Base-by-base conservation (phyloP, 176 grass and related monocot species). In the Raddia guianensis region DNA sequence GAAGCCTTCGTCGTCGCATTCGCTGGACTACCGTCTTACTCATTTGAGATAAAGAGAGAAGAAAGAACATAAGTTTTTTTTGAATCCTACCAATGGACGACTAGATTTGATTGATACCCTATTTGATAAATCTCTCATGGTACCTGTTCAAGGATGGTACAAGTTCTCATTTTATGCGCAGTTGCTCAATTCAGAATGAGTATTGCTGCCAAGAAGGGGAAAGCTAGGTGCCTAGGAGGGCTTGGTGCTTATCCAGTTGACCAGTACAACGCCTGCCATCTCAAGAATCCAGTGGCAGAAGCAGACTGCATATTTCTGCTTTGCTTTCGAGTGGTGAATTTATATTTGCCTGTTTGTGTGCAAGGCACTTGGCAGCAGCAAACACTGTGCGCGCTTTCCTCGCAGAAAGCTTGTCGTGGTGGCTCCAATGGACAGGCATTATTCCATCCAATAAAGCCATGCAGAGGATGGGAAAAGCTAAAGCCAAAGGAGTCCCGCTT, bases 361-460 rank as follows among this genome's bases (percentile, higher is more conserved):
- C 12, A 14, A 55, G 48, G 14, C 77, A 86, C 63, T 75, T 85
- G 83, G 35, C 66, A 54, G 18, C 8, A 19, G 33, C 58, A 14
- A 72, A 62, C 13, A 40, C 0, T 34, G 47, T 13, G 44, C 14
- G 33, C 43, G 43, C 49, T 45, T 69, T 46, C 14, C 2, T 21
- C 18, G 58, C 12, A 46, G 62, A 73, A 63, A 18, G 2, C 48
- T n/a, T 35, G n/a, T 45, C 70, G 15, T 56, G 49, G 19, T 53
- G 11, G 18, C 12, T 16, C 5, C n/a, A 35, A 70, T 75, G 78
- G 85, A 51, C 70, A 62, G 75, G 55, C 78, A 76, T 9, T 54
- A 61, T 42, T 68, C 53, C 71, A 68, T 63, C 44, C 34, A 63
- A 45, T 18, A 75, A 86, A 72, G 55, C 9, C 34, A 56, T 8